Conservation (phyloP, 352 stramenopile genomes). For the Globisporangium ultimum region DNA sequence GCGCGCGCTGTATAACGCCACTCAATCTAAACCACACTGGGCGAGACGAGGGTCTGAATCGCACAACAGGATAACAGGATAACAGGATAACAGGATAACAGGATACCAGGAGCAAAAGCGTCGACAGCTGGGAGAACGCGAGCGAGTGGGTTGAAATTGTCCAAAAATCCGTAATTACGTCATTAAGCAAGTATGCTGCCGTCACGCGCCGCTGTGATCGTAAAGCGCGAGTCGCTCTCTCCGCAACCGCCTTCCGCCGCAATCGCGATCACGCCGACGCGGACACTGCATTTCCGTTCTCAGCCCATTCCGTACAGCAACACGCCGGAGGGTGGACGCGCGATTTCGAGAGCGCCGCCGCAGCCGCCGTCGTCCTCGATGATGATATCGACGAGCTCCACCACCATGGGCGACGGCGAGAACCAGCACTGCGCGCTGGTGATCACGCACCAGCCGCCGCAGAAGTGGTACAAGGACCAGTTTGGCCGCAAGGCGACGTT, state of each 20-base stretch:
- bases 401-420: not conserved
- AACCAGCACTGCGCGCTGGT: slow-evolving; percentile 31
- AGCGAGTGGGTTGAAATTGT: slow-evolving; percentile 13
- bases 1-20: no score
- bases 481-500: slow-evolving; percentile 76
- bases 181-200: slow-evolving; percentile 9
- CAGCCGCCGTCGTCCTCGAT: slow-evolving; percentile 5
- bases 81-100: no score
- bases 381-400: no score
- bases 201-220: not conserved
- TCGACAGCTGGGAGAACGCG: not conserved
- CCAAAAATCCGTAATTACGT: slow-evolving; percentile 13
- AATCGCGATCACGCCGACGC: not conserved
- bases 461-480: slow-evolving; percentile 80
- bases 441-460: slow-evolving; percentile 55
- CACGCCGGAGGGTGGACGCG: not conserved
- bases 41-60: no score
- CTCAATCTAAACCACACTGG: no score
- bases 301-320: not conserved
- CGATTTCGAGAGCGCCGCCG: slow-evolving; percentile 14
- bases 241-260: not conserved
- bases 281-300: not conserved
- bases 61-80: no score
- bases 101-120: no score
- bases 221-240: slow-evolving; percentile 11